A percentile compares a stretch with the other conserved stretches of the same genome.
phyloP scores from a whole-genome alignment of 208 protist genomes.

The Trypanosoma brucei region DNA sequence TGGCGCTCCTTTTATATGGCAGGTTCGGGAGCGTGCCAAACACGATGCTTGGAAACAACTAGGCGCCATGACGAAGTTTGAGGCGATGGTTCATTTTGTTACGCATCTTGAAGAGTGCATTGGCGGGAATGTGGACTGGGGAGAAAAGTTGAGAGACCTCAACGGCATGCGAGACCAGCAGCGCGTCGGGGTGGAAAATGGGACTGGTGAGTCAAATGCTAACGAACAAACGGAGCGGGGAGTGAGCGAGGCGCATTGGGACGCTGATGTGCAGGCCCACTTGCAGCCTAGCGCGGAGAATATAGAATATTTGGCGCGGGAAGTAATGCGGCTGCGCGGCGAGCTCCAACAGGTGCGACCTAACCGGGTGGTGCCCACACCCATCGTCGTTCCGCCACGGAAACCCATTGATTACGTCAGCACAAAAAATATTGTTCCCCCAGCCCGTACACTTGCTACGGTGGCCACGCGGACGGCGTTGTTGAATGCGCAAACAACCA shows the following conservation, averaged over 20 bases:
- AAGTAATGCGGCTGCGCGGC: slow-evolving; percentile 46
- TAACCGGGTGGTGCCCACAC: not conserved
- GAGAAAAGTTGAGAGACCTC: slow-evolving; percentile 2
- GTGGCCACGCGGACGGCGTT: not conserved
- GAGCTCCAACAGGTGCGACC: slow-evolving; percentile 7
- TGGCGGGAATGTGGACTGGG: slow-evolving; percentile 19
- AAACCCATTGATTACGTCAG: slow-evolving; percentile 5
- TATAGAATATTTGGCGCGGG: slow-evolving; percentile 36
- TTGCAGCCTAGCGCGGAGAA: slow-evolving; percentile 34
- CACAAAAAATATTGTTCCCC: slow-evolving; percentile 2
- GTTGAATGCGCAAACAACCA: not conserved
- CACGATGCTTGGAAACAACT: slow-evolving; percentile 73
- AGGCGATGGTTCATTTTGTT: slow-evolving; percentile 88
- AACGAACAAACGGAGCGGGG: not conserved
- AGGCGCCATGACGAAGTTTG: slow-evolving; percentile 52
- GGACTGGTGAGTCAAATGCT: slow-evolving; percentile 6
- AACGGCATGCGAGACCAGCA: not conserved
- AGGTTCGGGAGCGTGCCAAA: slow-evolving; percentile 57
- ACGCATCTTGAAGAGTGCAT: slow-evolving; percentile 28
- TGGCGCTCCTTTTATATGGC: slow-evolving; percentile 57
- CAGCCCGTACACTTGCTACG: not conserved
- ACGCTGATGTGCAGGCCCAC: slow-evolving; percentile 48
- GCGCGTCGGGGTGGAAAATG: slow-evolving; percentile 2
- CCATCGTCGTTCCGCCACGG: not conserved
- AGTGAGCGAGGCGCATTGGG: slow-evolving; percentile 18